These are phyloP conservation scores for Melastoma candidum DNA, from an alignment of 441 rosid species.

Conservation along the genomic window DNA sequence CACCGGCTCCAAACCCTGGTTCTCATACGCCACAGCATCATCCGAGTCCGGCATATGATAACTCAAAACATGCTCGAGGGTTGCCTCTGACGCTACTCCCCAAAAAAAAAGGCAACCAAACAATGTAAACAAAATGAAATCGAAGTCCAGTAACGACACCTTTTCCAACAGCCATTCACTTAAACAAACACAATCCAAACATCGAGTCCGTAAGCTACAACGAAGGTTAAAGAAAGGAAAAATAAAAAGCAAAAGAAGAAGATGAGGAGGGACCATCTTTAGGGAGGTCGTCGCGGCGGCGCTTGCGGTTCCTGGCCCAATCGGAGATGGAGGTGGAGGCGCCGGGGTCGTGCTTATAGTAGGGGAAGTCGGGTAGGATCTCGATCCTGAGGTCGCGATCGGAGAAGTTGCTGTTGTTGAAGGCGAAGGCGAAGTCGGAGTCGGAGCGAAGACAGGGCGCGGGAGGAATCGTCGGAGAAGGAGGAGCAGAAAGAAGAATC, in stretches of 20 bases:
- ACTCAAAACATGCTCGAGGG: conserved; percentile 6
- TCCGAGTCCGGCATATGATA: conserved; percentile 9
- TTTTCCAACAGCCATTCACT: too few relatives aligned
- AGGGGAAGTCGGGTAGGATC: conserved; percentile 11
- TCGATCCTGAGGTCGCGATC: conserved; percentile 19
- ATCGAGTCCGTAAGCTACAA: too few relatives aligned
- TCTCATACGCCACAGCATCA: conserved; percentile 8
- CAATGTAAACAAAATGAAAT: background rate
- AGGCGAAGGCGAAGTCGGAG: conserved; percentile 20
- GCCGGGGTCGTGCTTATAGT: conserved; percentile 14
- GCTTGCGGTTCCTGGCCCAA: conserved; percentile 19
- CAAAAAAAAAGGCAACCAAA: conserved; percentile 1
- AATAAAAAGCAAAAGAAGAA: too few relatives aligned
- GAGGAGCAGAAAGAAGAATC: background rate
- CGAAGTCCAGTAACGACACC: too few relatives aligned
- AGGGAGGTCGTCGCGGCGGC: conserved; percentile 17
- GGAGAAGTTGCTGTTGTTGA: conserved; percentile 23
- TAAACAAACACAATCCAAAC: too few relatives aligned
- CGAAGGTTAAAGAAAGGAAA: too few relatives aligned
- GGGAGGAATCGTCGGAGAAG: background rate
- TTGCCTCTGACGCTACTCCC: background rate
- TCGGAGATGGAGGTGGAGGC: conserved; percentile 18
- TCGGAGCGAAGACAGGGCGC: background rate
- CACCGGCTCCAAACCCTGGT: conserved; percentile 3
- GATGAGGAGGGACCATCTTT: conserved; percentile 8